phyloP scores from a whole-genome alignment of 1,284 basidiomycete genomes.

The Sanguinoderma infundibulare region DNA sequence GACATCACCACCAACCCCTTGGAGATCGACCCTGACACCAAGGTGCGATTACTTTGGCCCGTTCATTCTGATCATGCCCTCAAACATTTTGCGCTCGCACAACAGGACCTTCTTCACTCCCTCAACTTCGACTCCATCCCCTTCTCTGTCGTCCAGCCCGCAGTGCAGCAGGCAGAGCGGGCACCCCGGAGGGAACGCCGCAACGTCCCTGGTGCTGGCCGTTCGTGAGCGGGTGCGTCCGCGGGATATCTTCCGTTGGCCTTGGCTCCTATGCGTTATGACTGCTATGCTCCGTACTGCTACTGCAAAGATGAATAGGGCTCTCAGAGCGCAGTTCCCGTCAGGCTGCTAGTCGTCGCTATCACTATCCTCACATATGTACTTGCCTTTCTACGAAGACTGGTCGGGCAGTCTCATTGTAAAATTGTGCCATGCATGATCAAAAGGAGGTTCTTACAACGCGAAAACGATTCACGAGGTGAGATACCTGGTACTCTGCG shows the following conservation, averaged over 20 bases:
- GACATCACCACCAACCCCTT: conserved; percentile 78
- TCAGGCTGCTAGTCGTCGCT: conserved; percentile 20
- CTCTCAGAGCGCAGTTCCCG: conserved; percentile 20
- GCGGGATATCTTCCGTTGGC: neutral
- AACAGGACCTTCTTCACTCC: conserved; percentile 81
- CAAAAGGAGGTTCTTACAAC: neutral
- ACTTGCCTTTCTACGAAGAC: conserved; percentile 23
- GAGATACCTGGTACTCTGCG: too few species aligned
- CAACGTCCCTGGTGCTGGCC: conserved; percentile 77
- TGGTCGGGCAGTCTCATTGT: conserved; percentile 23
- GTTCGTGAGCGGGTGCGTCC: conserved; percentile 33
- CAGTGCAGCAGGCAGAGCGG: conserved; percentile 75
- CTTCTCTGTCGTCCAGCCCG: conserved; percentile 72
- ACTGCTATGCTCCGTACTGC: conserved; percentile 30
- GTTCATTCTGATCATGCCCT: neutral
- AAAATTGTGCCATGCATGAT: conserved; percentile 27
- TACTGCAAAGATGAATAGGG: conserved; percentile 17
- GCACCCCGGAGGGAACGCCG: conserved; percentile 76
- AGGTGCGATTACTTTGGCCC: conserved; percentile 55
- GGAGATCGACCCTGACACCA: conserved; percentile 91
- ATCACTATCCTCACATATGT: conserved; percentile 25
- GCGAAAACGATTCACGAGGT: neutral
- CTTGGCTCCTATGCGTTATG: conserved; percentile 30
- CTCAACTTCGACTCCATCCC: conserved; percentile 92
- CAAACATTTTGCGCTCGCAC: neutral